Conservation (phyloP, 768 basidiomycete species). For the Rhodotorula kratochvilovae region DNA sequence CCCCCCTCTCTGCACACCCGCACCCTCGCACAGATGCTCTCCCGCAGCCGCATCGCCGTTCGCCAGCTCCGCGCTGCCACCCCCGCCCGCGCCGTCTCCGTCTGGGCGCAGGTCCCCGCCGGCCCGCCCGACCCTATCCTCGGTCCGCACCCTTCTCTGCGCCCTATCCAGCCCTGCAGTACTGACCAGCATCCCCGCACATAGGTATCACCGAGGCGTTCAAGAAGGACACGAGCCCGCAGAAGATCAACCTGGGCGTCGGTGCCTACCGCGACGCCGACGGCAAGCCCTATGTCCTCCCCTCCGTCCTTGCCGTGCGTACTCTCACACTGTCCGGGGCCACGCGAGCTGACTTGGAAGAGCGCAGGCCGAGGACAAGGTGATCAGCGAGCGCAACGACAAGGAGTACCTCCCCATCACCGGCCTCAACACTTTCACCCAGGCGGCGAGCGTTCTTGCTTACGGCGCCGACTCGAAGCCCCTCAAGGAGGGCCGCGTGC, state of each 20-base stretch:
- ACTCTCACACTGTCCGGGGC: not conserved
- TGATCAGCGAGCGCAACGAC: conserved; percentile 61
- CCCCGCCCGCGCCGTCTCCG: conserved; percentile 52
- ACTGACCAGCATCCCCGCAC: not conserved
- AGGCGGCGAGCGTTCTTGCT: conserved; percentile 74
- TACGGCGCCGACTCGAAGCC: conserved; percentile 68
- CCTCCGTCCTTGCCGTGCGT: conserved; percentile 62
- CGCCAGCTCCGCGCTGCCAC: conserved; percentile 12
- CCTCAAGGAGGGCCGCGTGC: conserved; percentile 66
- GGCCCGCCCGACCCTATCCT: conserved; percentile 92
- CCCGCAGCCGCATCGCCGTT: conserved; percentile 14
- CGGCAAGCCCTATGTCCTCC: conserved; percentile 85
- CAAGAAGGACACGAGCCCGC: conserved; percentile 67
- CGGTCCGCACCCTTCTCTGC: conserved; percentile 53
- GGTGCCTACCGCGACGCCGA: conserved; percentile 87
- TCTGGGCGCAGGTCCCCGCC: conserved; percentile 75
- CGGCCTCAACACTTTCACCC: conserved; percentile 75
- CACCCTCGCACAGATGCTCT: conserved; percentile 22
- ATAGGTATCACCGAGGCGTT: conserved; percentile 67
- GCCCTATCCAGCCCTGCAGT: no score
- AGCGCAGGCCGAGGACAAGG: conserved; percentile 63
- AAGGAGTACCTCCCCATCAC: conserved; percentile 91
- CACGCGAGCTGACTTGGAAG: not conserved
- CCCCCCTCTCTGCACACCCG: no score
- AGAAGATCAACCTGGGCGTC: conserved; percentile 87